Percentiles rank a stretch among this genome's conserved stretches.
These are phyloP conservation scores for Rhododendron williamsianum DNA, from an alignment of 148 eudicot species.

Conservation along the genomic window DNA sequence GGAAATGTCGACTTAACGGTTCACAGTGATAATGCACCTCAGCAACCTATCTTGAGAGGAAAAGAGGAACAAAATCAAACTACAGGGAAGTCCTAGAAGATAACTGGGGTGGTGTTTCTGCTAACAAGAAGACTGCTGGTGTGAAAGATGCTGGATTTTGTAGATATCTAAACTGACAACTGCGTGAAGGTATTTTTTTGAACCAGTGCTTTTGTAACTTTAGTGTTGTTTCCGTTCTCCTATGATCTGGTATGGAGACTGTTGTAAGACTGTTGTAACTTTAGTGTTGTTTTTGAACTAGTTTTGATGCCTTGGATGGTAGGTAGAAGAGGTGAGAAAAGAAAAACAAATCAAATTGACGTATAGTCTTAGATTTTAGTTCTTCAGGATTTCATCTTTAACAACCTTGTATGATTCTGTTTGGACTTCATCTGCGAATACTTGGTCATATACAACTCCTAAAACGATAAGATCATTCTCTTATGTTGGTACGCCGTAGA, in stretches of 20 bases:
- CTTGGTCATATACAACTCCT: not conserved
- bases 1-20: constrained; percentile 22
- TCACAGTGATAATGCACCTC: constrained; percentile 19
- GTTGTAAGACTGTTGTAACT: not conserved
- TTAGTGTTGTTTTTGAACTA: not conserved
- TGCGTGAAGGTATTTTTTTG: not conserved
- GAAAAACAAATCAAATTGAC: not conserved
- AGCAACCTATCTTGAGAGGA: constrained; percentile 21
- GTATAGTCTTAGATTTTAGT: not conserved
- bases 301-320: not conserved
- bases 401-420: not conserved
- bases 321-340: not conserved
- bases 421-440: not conserved
- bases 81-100: constrained; percentile 6
- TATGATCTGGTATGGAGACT: not conserved
- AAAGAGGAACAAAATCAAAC: not conserved
- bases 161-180: not conserved
- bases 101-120: not conserved
- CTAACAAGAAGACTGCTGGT: not conserved
- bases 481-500: not conserved
- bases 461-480: not conserved
- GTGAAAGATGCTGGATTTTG: not conserved
- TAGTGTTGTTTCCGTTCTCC: not conserved
- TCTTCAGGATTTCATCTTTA: not conserved
- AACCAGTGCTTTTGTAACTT: not conserved